Conservation (phyloP, 345 rosid genomes). For the Clarkia xantiana region DNA sequence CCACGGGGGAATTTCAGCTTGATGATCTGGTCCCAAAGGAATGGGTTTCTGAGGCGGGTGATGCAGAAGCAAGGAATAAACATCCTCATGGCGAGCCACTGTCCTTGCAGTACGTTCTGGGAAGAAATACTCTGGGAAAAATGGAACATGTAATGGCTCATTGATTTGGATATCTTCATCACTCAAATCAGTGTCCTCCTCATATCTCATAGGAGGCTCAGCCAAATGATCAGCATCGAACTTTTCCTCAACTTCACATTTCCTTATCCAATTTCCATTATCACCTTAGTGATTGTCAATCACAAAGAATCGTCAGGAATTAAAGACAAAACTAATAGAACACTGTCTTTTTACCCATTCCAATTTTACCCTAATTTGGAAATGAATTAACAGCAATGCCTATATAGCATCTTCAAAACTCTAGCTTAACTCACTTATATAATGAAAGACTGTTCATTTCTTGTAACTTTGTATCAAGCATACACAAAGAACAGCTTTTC, state of each 20-base stretch:
- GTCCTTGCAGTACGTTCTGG: conserved; percentile 15
- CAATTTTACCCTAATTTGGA: too few relatives aligned
- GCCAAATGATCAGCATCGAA: conserved; percentile 1
- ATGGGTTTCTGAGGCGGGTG: conserved; percentile 25
- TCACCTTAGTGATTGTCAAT: conserved; percentile 13
- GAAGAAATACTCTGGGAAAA: conserved; percentile 34
- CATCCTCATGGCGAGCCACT: conserved; percentile 20
- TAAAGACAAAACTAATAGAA: conserved; percentile 7
- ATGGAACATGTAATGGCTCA: conserved; percentile 10
- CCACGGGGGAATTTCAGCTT: conserved; percentile 45
- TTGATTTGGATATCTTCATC: conserved; percentile 19
- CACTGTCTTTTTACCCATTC: too few relatives aligned
- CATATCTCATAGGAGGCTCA: conserved; percentile 14
- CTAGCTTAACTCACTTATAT: too few relatives aligned
- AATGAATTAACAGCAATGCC: too few relatives aligned
- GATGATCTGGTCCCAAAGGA: conserved; percentile 44
- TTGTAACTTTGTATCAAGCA: too few relatives aligned
- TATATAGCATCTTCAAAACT: too few relatives aligned
- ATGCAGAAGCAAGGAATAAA: conserved; percentile 13
- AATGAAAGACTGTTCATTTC: too few relatives aligned
- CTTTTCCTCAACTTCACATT: conserved; percentile 13
- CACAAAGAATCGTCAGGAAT: conserved; percentile 6
- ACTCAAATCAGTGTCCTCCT: conserved; percentile 15
- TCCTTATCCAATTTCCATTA: conserved; percentile 2
- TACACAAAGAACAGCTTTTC: too few relatives aligned